Conservation (phyloP, 2,329 filamentous ascomycete species). For the Elsinoe fawcettii region DNA sequence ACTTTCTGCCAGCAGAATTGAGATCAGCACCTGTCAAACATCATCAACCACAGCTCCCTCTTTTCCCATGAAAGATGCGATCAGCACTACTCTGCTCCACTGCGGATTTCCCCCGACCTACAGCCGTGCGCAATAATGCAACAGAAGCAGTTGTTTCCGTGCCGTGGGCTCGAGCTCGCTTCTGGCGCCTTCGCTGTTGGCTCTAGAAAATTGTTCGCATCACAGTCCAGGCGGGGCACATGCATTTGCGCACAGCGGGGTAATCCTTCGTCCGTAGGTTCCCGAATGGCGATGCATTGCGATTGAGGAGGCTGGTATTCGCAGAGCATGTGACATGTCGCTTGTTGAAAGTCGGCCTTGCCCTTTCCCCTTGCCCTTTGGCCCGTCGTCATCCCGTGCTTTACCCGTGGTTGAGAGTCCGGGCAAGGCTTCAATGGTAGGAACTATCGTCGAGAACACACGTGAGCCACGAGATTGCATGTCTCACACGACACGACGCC, state of each 20-base stretch:
- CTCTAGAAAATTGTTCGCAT: not conserved
- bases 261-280: not conserved
- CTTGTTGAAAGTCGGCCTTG: not conserved
- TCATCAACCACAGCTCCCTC: constrained; percentile 1
- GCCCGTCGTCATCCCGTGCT: constrained; percentile 8
- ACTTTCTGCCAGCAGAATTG: not conserved
- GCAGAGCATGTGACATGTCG: not conserved
- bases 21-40: constrained; percentile 11
- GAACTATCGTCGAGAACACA: not conserved
- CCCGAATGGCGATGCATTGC: not conserved
- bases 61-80: not conserved
- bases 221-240: not conserved
- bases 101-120: not conserved
- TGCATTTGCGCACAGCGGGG: not conserved
- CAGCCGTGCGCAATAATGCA: not conserved
- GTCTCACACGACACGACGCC: not conserved
- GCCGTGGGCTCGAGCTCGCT: constrained; percentile 2
- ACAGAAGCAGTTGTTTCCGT: constrained; percentile 3
- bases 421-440: not conserved
- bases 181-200: constrained; percentile 5
- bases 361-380: not conserved
- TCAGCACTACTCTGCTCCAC: not conserved
- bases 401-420: not conserved
- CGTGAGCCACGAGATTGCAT: not conserved
- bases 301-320: not conserved